phyloP scores from a whole-genome alignment of 306 rosid species.

The Macrotyloma uniflorum region DNA sequence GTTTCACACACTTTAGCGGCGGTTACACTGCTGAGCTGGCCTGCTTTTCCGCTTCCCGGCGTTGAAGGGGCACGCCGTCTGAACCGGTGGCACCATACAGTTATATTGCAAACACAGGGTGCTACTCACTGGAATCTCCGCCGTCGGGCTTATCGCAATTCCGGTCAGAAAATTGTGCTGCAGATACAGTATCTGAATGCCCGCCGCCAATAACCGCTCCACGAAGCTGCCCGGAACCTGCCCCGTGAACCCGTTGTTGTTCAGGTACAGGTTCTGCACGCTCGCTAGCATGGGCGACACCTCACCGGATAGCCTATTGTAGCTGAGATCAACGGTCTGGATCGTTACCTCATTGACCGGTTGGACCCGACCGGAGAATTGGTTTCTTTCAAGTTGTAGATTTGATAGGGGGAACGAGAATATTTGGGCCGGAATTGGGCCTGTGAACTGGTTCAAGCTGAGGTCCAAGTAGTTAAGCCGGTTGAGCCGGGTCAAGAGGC shows the following conservation, averaged over 20 bases:
- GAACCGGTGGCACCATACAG: slow-evolving; percentile 91
- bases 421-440: slow-evolving; percentile 64
- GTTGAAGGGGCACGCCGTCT: slow-evolving; percentile 81
- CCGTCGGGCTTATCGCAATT: slow-evolving; percentile 83
- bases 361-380: slow-evolving; percentile 60
- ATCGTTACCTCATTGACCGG: slow-evolving; percentile 69
- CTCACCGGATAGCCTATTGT: slow-evolving; percentile 64
- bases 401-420: slow-evolving; percentile 76
- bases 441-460: slow-evolving; percentile 80
- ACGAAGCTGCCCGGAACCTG: slow-evolving; percentile 73
- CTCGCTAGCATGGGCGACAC: slow-evolving; percentile 75
- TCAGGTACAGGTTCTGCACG: slow-evolving; percentile 80
- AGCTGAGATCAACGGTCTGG: slow-evolving; percentile 82
- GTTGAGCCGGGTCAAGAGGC: slow-evolving; percentile 56
- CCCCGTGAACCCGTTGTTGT: slow-evolving; percentile 83
- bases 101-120: slow-evolving; percentile 90
- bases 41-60: slow-evolving; percentile 77
- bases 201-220: slow-evolving; percentile 63
- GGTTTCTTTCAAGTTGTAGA: slow-evolving; percentile 80
- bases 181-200: slow-evolving; percentile 65
- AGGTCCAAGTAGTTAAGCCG: slow-evolving; percentile 77
- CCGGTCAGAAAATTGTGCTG: slow-evolving; percentile 91
- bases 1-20: slow-evolving; percentile 38
- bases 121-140: slow-evolving; percentile 85
- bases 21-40: slow-evolving; percentile 73